Evolutionary conservation across 2,329 filamentous ascomycete genomes (phyloP).

Genomic region (Scedosporium dehoogii): DNA sequence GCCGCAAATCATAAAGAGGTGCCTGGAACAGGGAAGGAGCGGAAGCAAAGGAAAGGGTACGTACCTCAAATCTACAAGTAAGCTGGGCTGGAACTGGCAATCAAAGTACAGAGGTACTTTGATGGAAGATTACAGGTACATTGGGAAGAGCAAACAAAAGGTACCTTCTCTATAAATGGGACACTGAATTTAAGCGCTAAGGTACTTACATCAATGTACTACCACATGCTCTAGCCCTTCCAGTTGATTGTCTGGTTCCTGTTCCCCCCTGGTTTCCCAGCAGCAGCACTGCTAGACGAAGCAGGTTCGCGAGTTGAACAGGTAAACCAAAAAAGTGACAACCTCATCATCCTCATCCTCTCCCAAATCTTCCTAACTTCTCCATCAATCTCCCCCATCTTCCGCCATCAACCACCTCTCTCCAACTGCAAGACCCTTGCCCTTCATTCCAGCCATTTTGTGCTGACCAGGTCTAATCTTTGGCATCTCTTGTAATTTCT

Average conservation of each 20-base stretch:
- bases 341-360: neutral
- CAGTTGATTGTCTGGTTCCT: too few species aligned
- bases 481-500: neutral
- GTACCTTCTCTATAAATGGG: too few species aligned
- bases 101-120: too few species aligned
- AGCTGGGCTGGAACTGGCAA: too few species aligned
- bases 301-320: conserved; percentile 7
- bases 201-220: neutral
- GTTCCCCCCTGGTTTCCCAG: too few species aligned
- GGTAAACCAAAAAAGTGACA: conserved; percentile 8
- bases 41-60: too few species aligned
- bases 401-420: neutral
- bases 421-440: neutral
- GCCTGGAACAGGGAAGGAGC: too few species aligned
- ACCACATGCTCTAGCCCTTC: neutral
- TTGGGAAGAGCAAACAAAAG: too few species aligned
- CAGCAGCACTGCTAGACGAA: neutral
- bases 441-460: conserved; percentile 1
- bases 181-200: too few species aligned
- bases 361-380: neutral
- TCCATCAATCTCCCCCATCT: conserved; percentile 2
- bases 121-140: too few species aligned
- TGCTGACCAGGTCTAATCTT: neutral
- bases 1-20: too few species aligned
- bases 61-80: too few species aligned